Evolutionary conservation across 345 rosid genomes (phyloP).

Genomic region (Viola odorata): DNA sequence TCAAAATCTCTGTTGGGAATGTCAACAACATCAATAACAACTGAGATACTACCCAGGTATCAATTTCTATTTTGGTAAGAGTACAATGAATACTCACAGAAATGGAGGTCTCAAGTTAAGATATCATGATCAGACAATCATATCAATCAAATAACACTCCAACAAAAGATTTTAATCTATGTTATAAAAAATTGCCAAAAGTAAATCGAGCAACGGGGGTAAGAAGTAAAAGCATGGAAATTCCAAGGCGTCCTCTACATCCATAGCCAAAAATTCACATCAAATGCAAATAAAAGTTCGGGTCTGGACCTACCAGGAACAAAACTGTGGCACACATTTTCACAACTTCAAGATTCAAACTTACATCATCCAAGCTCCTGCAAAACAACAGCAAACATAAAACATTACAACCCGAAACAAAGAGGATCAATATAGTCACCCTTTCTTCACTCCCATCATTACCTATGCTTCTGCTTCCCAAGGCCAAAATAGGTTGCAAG

Average conservation of each 20-base stretch:
- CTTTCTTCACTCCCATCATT: no score
- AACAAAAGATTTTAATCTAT: background rate
- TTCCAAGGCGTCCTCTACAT: background rate
- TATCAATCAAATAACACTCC: background rate
- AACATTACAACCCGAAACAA: background rate
- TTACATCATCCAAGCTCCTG: slow-evolving; percentile 95
- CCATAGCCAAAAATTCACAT: background rate
- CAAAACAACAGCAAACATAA: slow-evolving; percentile 11
- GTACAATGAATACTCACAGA: no score
- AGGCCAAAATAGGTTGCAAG: slow-evolving; percentile 79
- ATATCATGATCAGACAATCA: no score
- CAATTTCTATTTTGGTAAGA: no score
- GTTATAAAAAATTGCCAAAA: background rate
- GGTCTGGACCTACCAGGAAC: slow-evolving; percentile 55
- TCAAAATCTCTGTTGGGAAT: no score
- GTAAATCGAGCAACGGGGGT: background rate
- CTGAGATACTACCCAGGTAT: no score
- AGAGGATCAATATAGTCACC: no score
- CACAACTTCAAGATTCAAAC: slow-evolving; percentile 89
- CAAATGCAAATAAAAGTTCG: background rate
- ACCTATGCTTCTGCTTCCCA: slow-evolving; percentile 89
- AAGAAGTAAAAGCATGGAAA: background rate
- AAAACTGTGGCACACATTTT: slow-evolving; percentile 87
- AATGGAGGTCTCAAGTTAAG: no score
- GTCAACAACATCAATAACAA: no score